These are phyloP conservation scores for Phaffia rhodozyma DNA, from an alignment of 1,284 basidiomycete species.

Conservation along the genomic window DNA sequence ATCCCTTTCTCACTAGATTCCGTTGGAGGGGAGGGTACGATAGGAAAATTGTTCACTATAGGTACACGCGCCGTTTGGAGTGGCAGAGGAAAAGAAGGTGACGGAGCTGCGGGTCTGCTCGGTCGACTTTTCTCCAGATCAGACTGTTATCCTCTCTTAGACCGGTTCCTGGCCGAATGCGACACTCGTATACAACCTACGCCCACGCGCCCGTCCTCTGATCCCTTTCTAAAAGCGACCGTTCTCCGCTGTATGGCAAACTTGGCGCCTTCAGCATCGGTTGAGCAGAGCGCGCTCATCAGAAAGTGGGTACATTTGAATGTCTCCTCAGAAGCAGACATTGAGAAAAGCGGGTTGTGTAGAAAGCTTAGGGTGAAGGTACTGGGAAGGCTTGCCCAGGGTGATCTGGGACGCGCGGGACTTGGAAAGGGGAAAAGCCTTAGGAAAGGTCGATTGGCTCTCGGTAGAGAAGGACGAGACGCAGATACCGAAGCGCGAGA, in stretches of 20 bases:
- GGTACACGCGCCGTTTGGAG: constrained; percentile 27
- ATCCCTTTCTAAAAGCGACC: constrained; percentile 28
- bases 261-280: constrained; percentile 37
- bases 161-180: constrained; percentile 9
- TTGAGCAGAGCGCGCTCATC: constrained; percentile 14
- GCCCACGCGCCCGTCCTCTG: background rate
- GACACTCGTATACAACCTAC: background rate
- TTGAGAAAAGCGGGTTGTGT: constrained; percentile 35
- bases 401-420: background rate
- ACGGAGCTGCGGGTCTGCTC: constrained; percentile 31
- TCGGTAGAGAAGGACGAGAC: background rate
- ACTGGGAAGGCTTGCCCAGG: constrained; percentile 45
- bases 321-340: constrained; percentile 44
- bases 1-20: constrained; percentile 71
- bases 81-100: constrained; percentile 31
- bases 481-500: background rate
- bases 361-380: constrained; percentile 57
- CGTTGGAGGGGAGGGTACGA: constrained; percentile 29
- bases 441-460: constrained; percentile 4
- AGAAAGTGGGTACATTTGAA: constrained; percentile 17
- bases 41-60: constrained; percentile 58
- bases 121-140: constrained; percentile 27
- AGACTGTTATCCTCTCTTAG: constrained; percentile 2
- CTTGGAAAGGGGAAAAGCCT: background rate
- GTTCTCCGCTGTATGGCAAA: constrained; percentile 41